Evolutionary conservation across 1,284 basidiomycete genomes (phyloP).

Genomic region (Wallemia mellicola): DNA sequence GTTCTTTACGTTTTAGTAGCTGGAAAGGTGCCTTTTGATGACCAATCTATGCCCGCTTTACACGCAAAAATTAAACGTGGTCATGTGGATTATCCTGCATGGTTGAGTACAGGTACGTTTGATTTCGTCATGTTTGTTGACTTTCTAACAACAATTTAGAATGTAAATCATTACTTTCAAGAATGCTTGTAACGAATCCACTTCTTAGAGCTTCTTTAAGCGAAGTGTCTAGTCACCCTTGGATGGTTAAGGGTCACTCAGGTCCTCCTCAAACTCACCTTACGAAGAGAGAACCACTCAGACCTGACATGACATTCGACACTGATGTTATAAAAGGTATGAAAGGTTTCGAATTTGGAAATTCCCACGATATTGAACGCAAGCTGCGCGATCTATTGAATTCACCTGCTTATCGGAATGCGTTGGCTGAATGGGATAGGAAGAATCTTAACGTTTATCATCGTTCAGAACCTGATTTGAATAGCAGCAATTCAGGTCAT

Average conservation of each 20-base stretch:
- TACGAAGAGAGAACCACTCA: conserved; percentile 58
- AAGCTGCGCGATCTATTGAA: conserved; percentile 42
- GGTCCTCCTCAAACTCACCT: conserved; percentile 56
- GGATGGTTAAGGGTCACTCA: conserved; percentile 74
- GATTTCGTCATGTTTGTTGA: conserved; percentile 1
- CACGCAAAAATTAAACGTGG: conserved; percentile 98
- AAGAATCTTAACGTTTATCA: conserved; percentile 24
- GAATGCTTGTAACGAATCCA: conserved; percentile 94
- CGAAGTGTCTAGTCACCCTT: conserved; percentile 73
- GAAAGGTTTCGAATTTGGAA: conserved; percentile 90
- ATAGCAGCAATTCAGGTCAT: neutral
- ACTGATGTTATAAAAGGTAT: conserved; percentile 59
- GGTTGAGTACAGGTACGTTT: conserved; percentile 58
- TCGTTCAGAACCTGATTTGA: neutral
- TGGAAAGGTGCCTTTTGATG: conserved; percentile 95
- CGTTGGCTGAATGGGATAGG: conserved; percentile 47
- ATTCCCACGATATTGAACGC: conserved; percentile 51
- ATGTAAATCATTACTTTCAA: conserved; percentile 71
- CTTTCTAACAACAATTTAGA: conserved; percentile 22
- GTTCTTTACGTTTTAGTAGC: conserved; percentile 92
- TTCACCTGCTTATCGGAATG: conserved; percentile 42
- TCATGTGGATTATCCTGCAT: conserved; percentile 83
- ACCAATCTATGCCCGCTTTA: conserved; percentile 93
- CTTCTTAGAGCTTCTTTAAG: conserved; percentile 43
- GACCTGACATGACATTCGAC: conserved; percentile 52